phyloP scores from a whole-genome alignment of 2,329 filamentous ascomycete genomes.

The Sarocladium kiliense region DNA sequence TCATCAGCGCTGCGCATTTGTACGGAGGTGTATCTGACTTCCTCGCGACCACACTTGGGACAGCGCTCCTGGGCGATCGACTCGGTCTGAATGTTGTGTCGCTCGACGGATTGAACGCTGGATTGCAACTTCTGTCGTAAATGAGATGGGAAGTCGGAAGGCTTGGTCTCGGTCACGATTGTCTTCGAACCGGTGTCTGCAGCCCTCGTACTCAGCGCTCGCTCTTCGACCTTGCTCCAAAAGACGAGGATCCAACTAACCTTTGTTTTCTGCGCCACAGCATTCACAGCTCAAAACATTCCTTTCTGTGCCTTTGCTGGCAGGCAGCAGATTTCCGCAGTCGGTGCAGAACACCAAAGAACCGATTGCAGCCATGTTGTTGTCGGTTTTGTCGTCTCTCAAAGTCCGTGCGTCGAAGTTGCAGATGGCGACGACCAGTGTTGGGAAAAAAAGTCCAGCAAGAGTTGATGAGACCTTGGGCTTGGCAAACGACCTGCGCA shows the following conservation, averaged over 20 bases:
- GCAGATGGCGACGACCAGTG: not conserved
- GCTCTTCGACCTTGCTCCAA: not conserved
- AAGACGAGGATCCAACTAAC: slow-evolving; percentile 41
- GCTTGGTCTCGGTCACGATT: slow-evolving; percentile 78
- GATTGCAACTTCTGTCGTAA: slow-evolving; percentile 77
- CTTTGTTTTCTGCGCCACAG: slow-evolving; percentile 80
- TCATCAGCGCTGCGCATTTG: slow-evolving; percentile 92
- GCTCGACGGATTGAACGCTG: slow-evolving; percentile 76
- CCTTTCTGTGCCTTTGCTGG: slow-evolving; percentile 70
- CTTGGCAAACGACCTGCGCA: not conserved
- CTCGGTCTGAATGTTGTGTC: slow-evolving; percentile 71
- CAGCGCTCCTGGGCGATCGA: slow-evolving; percentile 65
- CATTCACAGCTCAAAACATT: slow-evolving; percentile 77
- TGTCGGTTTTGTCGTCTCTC: slow-evolving; percentile 7
- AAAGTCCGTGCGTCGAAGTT: slow-evolving; percentile 9
- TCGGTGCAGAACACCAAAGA: slow-evolving; percentile 89
- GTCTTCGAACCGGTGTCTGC: slow-evolving; percentile 70
- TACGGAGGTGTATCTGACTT: slow-evolving; percentile 79
- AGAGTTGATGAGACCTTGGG: not conserved
- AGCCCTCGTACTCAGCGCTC: not conserved
- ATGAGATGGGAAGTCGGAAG: slow-evolving; percentile 85
- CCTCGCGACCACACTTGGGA: slow-evolving; percentile 71
- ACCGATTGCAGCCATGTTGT: slow-evolving; percentile 77
- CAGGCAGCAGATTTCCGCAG: slow-evolving; percentile 84
- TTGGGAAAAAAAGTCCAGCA: slow-evolving; percentile 2